Percentiles rank a stretch among this genome's conserved stretches.
Conservation (phyloP, 177 flowering plant genomes). For the Vitis hybrid region DNA sequence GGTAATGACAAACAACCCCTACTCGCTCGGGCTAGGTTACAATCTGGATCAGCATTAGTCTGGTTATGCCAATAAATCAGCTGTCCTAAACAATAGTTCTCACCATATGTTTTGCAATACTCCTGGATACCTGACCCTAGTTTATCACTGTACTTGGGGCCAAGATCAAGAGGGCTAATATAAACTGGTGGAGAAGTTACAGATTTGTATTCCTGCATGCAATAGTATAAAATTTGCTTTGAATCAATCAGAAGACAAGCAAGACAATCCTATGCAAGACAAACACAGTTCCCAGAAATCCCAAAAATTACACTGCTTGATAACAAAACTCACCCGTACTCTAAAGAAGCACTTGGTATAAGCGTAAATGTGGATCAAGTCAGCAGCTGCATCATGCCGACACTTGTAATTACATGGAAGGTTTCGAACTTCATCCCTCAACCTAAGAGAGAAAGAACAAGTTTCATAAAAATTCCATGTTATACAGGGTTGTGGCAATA, state of each 20-base stretch:
- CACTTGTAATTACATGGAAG: conserved; percentile 86
- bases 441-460: conserved; percentile 44
- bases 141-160: conserved; percentile 79
- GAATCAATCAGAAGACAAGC: conserved; percentile 9
- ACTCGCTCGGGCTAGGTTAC: conserved; percentile 56
- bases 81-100: conserved; percentile 94
- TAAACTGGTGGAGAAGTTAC: conserved; percentile 90
- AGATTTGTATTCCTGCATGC: conserved; percentile 69
- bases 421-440: conserved; percentile 90
- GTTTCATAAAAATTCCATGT: neutral
- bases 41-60: conserved; percentile 76
- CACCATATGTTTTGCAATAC: conserved; percentile 87
- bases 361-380: conserved; percentile 91
- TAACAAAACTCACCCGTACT: conserved; percentile 54
- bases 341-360: conserved; percentile 78
- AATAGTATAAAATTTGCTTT: conserved; percentile 3
- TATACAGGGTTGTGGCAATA: neutral
- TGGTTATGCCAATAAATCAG: conserved; percentile 90
- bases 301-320: neutral
- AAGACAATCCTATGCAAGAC: neutral
- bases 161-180: conserved; percentile 92
- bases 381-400: conserved; percentile 99
- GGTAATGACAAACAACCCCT: conserved; percentile 92
- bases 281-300: neutral
- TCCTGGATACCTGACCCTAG: conserved; percentile 70